A percentile compares a stretch with the other conserved stretches of the same genome.
phyloP scores from a whole-genome alignment of 345 rosid genomes.

The Eutrema japonicum region DNA sequence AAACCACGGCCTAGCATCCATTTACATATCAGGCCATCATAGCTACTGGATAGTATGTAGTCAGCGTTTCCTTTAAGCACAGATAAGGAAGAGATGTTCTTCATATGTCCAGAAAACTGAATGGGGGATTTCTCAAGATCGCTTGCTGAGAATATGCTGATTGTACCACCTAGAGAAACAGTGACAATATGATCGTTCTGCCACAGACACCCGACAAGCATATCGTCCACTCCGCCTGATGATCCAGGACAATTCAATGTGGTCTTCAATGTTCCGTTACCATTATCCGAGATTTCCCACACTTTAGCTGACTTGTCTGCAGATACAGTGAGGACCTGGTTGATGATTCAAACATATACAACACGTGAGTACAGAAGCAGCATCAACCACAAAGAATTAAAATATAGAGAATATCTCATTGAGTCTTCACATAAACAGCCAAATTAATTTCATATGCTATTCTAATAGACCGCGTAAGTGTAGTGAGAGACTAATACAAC shows the following conservation, averaged over 20 bases:
- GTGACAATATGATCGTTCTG: constrained; percentile 83
- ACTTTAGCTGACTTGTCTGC: constrained; percentile 97
- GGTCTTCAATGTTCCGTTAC: constrained; percentile 68
- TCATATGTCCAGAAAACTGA: constrained; percentile 85
- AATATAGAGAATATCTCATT: background rate
- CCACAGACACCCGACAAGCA: constrained; percentile 98
- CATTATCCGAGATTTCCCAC: constrained; percentile 83
- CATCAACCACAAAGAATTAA: background rate
- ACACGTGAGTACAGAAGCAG: constrained; percentile 5
- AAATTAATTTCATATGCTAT: background rate
- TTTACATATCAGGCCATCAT: constrained; percentile 86
- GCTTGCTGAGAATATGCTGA: constrained; percentile 71
- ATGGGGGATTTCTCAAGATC: constrained; percentile 77
- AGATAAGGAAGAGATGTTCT: constrained; percentile 73
- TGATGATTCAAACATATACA: constrained; percentile 29
- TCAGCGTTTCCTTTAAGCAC: constrained; percentile 68
- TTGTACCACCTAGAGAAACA: constrained; percentile 89
- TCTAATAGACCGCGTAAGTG: constrained; percentile 1
- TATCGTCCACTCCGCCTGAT: constrained; percentile 86
- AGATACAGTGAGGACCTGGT: constrained; percentile 84
- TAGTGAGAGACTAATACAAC: background rate
- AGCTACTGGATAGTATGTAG: constrained; percentile 73
- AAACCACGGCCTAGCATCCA: constrained; percentile 94
- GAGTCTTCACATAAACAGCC: background rate
- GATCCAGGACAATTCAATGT: constrained; percentile 68